Evolutionary conservation across 257 asterid species (phyloP).

Genomic region (Thymus quinquecostatus): DNA sequence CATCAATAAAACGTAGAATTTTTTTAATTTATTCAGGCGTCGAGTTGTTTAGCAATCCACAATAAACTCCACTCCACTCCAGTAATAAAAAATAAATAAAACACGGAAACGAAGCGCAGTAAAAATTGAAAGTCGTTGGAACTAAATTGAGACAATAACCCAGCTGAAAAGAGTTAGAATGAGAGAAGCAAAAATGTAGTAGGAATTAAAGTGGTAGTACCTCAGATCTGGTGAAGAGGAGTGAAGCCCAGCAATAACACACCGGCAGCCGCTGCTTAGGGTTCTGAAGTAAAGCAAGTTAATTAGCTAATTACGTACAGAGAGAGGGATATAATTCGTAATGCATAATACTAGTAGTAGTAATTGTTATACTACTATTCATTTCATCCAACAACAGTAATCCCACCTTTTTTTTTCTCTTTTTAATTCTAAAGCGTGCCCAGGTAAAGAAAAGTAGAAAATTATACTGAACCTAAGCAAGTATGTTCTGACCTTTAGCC

Average conservation of each 20-base stretch:
- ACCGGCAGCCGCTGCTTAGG: constrained; percentile 27
- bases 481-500: constrained; percentile 71
- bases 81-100: too few relatives aligned
- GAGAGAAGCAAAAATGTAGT: constrained; percentile 13
- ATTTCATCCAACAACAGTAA: constrained; percentile 14
- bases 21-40: background rate
- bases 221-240: constrained; percentile 49
- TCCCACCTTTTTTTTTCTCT: constrained; percentile 23
- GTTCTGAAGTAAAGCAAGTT: constrained; percentile 25
- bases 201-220: constrained; percentile 22
- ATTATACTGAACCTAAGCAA: constrained; percentile 25
- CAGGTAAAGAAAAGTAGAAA: constrained; percentile 23
- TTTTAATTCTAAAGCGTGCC: constrained; percentile 36
- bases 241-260: constrained; percentile 1
- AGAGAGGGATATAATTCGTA: background rate
- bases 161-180: background rate
- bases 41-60: constrained; percentile 7
- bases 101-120: too few relatives aligned
- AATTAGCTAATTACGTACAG: constrained; percentile 1
- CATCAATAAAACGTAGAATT: too few relatives aligned
- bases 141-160: constrained; percentile 11
- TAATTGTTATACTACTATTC: too few relatives aligned
- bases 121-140: constrained; percentile 5
- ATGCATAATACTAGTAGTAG: background rate
- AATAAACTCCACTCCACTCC: background rate